These are phyloP conservation scores for Globisporangium okanoganense DNA, from an alignment of 352 stramenopile species.

Conservation along the genomic window DNA sequence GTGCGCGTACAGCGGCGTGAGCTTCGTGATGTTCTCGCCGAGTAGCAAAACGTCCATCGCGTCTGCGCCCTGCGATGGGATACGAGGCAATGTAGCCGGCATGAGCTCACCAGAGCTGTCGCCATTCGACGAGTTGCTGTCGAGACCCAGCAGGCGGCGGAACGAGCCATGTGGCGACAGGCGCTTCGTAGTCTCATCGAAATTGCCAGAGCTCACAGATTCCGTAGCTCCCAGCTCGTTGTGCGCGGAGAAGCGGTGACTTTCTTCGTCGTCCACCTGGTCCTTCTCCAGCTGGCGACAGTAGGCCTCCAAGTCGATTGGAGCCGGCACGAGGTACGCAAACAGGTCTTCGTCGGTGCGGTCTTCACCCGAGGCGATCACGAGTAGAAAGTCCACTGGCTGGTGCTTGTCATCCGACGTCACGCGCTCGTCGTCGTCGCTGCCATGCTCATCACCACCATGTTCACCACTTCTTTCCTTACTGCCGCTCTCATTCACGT, in stretches of 20 bases:
- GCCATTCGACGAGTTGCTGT: constrained; percentile 17
- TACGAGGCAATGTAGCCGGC: constrained; percentile 23
- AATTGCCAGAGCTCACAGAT: constrained; percentile 18
- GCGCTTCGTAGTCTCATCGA: constrained; percentile 20
- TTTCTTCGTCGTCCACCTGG: constrained; percentile 24
- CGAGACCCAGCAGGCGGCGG: constrained; percentile 37
- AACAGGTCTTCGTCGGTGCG: constrained; percentile 85
- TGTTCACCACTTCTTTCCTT: not conserved
- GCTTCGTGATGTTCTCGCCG: constrained; percentile 64
- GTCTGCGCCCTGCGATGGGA: constrained; percentile 36
- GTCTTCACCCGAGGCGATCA: constrained; percentile 82
- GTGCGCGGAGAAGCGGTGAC: constrained; percentile 1
- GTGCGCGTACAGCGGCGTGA: constrained; percentile 34
- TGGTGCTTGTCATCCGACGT: constrained; percentile 6
- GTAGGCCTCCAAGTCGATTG: constrained; percentile 81
- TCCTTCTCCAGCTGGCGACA: constrained; percentile 74
- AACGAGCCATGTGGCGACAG: constrained; percentile 47
- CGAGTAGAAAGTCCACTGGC: constrained; percentile 74
- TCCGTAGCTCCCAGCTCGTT: constrained; percentile 23
- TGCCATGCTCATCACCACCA: constrained; percentile 1
- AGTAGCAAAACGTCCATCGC: constrained; percentile 42
- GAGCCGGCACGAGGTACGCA: constrained; percentile 64
- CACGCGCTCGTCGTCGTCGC: constrained; percentile 3
- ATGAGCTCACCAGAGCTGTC: constrained; percentile 15
- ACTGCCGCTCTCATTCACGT: not conserved